Evolutionary conservation across 2,329 filamentous ascomycete species (phyloP).

Genomic region (Gaeumannomyces tritici): DNA sequence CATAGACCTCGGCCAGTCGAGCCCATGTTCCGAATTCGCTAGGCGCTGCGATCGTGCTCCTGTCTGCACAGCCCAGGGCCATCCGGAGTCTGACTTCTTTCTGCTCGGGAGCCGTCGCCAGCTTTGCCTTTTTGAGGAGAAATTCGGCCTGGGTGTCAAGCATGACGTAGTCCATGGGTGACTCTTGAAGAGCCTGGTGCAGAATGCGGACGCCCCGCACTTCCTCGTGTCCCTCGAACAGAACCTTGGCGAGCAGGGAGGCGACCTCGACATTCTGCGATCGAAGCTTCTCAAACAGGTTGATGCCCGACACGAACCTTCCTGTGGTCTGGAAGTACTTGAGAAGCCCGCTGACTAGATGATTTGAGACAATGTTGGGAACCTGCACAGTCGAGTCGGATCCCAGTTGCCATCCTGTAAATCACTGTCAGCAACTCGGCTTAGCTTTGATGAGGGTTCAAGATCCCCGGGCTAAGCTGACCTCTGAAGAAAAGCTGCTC

Average conservation of each 20-base stretch:
- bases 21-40: constrained; percentile 98
- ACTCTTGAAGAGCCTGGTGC: constrained; percentile 78
- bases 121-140: constrained; percentile 69
- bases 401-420: constrained; percentile 80
- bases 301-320: constrained; percentile 89
- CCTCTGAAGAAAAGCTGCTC: constrained; percentile 93
- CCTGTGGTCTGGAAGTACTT: constrained; percentile 95
- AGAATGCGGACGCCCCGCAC: constrained; percentile 88
- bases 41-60: constrained; percentile 87
- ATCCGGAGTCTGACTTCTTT: constrained; percentile 66
- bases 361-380: constrained; percentile 92
- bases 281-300: constrained; percentile 92
- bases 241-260: constrained; percentile 79
- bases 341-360: constrained; percentile 84
- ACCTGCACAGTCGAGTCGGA: constrained; percentile 97
- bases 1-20: constrained; percentile 84
- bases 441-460: background rate
- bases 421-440: background rate
- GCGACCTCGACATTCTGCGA: constrained; percentile 88
- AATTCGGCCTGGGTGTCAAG: constrained; percentile 92
- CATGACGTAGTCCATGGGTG: constrained; percentile 96
- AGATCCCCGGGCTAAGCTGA: constrained; percentile 23
- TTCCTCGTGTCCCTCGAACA: constrained; percentile 93
- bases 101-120: constrained; percentile 40
- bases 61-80: constrained; percentile 86